Percentiles rank a stretch among this genome's conserved stretches.
Conservation (phyloP, 805 yeast species). For the Millerago galiae region DNA sequence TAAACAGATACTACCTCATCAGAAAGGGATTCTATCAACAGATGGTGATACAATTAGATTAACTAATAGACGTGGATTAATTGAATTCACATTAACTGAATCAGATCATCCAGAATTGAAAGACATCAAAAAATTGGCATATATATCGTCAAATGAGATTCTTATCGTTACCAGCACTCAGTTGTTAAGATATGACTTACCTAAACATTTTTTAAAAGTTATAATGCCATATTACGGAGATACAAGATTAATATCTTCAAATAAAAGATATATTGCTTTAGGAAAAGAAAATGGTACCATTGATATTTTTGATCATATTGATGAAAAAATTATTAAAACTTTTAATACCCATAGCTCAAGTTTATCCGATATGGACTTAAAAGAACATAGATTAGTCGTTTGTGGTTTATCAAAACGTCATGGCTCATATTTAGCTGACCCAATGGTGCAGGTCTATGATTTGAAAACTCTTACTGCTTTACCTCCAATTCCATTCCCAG, state of each 20-base stretch:
- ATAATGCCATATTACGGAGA: conserved; percentile 37
- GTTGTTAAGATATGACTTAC: conserved; percentile 37
- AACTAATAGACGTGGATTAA: conserved; percentile 52
- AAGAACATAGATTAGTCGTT: conserved; percentile 63
- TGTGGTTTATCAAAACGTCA: conserved; percentile 74
- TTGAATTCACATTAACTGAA: conserved; percentile 28
- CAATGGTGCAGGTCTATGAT: conserved; percentile 79
- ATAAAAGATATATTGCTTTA: conserved; percentile 47
- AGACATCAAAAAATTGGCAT: conserved; percentile 26
- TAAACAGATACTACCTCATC: conserved; percentile 45
- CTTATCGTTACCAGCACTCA: conserved; percentile 38
- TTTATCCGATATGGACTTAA: conserved; percentile 57
- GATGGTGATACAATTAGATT: conserved; percentile 46
- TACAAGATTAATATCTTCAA: conserved; percentile 42
- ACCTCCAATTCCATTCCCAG: conserved; percentile 80
- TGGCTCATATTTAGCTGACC: conserved; percentile 57
- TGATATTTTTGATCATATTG: conserved; percentile 56
- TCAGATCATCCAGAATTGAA: conserved; percentile 27
- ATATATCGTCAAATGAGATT: conserved; percentile 34
- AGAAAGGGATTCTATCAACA: conserved; percentile 52
- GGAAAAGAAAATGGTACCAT: conserved; percentile 56
- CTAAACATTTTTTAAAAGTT: conserved; percentile 30
- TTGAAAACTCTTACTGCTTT: conserved; percentile 61
- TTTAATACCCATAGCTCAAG: conserved; percentile 57
- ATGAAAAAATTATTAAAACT: conserved; percentile 40